A percentile compares a stretch with the other conserved stretches of the same genome.
Conservation (phyloP, 2,329 filamentous ascomycete genomes). For the Cladosporium oxysporum region DNA sequence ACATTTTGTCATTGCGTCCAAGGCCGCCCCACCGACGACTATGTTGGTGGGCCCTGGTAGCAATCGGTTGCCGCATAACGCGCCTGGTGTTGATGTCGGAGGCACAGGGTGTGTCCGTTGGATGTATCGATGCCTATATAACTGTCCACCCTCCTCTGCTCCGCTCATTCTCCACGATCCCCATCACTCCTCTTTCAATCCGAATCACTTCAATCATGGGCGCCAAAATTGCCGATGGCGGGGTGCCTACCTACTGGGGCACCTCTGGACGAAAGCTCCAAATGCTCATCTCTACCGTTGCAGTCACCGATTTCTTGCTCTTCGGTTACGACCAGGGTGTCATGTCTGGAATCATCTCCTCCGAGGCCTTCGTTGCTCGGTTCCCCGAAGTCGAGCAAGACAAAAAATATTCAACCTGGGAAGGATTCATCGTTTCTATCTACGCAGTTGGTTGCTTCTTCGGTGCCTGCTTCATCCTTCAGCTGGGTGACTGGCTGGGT, state of each 20-base stretch:
- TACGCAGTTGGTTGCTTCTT: conserved; percentile 21
- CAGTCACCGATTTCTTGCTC: conserved; percentile 60
- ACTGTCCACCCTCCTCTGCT: not conserved
- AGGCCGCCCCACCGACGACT: conserved; percentile 5
- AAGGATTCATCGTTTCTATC: conserved; percentile 42
- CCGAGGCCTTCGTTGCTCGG: conserved; percentile 58
- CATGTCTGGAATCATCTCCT: conserved; percentile 60
- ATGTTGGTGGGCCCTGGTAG: conserved; percentile 15
- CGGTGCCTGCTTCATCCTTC: conserved; percentile 16
- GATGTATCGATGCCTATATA: conserved; percentile 19
- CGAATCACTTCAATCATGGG: conserved; percentile 21
- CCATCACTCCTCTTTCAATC: conserved; percentile 7
- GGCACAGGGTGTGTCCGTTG: not conserved
- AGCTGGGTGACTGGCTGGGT: conserved; percentile 19
- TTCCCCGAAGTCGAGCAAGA: conserved; percentile 47
- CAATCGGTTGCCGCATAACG: conserved; percentile 18
- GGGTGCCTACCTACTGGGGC: conserved; percentile 30
- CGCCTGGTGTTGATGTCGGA: conserved; percentile 17
- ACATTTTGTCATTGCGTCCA: conserved; percentile 14
- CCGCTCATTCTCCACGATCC: conserved; percentile 10
- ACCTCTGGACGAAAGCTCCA: conserved; percentile 47
- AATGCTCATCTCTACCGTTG: conserved; percentile 58
- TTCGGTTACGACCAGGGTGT: conserved; percentile 33
- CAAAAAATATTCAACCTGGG: conserved; percentile 38
- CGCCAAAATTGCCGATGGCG: conserved; percentile 22